Evolutionary conservation across 331 rosid species (phyloP).

Genomic region (Rosa hybrid): DNA sequence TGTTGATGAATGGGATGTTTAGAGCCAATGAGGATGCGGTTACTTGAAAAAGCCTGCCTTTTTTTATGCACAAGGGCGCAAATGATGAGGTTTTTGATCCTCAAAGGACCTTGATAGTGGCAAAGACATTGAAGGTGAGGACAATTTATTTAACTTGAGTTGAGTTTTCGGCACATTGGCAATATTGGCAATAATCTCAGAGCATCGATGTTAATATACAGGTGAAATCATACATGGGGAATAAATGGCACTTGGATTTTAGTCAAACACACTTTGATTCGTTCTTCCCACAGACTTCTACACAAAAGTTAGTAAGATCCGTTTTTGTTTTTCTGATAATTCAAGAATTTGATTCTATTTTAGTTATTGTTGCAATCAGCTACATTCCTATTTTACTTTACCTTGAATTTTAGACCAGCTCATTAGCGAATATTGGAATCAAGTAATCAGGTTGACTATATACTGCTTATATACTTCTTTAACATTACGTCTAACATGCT

Average conservation of each 20-base stretch:
- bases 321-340: neutral
- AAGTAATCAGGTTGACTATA: too few relatives aligned
- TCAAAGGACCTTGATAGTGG: constrained; percentile 38
- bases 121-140: constrained; percentile 66
- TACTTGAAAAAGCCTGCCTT: constrained; percentile 70
- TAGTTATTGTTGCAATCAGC: neutral
- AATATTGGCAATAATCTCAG: constrained; percentile 13
- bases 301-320: constrained; percentile 61
- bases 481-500: too few relatives aligned
- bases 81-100: constrained; percentile 62
- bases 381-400: too few relatives aligned
- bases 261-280: constrained; percentile 77
- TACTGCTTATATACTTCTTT: too few relatives aligned
- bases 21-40: constrained; percentile 83
- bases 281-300: constrained; percentile 86
- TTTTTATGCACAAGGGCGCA: constrained; percentile 46
- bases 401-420: too few relatives aligned
- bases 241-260: constrained; percentile 81
- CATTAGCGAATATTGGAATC: too few relatives aligned
- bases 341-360: neutral
- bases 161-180: neutral
- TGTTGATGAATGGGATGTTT: constrained; percentile 91
- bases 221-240: constrained; percentile 83
- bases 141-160: neutral
- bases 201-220: constrained; percentile 28